Conservation (phyloP, 257 asterid species). For the Penstemon eatonii region DNA sequence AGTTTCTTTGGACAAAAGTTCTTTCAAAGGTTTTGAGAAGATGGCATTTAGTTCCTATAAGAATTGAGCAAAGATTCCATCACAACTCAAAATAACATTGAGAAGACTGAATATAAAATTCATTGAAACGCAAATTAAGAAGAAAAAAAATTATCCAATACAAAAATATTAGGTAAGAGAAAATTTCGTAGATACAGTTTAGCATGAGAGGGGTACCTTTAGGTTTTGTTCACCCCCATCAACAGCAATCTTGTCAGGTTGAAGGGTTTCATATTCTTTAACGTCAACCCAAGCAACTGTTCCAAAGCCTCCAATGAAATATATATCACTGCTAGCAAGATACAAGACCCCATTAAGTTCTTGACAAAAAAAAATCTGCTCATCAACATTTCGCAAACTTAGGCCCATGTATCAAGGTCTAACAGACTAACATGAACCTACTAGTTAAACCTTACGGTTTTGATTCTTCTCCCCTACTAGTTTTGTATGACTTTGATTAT, state of each 20-base stretch:
- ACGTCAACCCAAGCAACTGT: constrained; percentile 98
- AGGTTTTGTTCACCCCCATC: constrained; percentile 91
- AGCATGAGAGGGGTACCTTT: constrained; percentile 44
- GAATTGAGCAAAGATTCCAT: background rate
- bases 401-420: background rate
- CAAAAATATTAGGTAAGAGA: too few species aligned
- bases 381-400: background rate
- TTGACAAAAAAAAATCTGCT: background rate
- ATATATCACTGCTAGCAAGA: constrained; percentile 69
- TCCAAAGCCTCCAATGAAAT: constrained; percentile 96
- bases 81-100: background rate
- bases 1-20: constrained; percentile 66
- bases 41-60: constrained; percentile 72
- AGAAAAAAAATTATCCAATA: too few species aligned
- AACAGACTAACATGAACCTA: too few species aligned
- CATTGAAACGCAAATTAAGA: too few species aligned
- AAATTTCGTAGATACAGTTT: too few species aligned
- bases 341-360: constrained; percentile 17
- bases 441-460: too few species aligned
- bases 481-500: too few species aligned
- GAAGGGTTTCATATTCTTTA: constrained; percentile 78
- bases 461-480: too few species aligned
- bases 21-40: constrained; percentile 78
- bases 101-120: too few species aligned
- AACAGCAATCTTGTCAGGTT: constrained; percentile 89